These are phyloP conservation scores for Brasilioporus rufonigricans DNA, from an alignment of 768 basidiomycete species.

Conservation along the genomic window DNA sequence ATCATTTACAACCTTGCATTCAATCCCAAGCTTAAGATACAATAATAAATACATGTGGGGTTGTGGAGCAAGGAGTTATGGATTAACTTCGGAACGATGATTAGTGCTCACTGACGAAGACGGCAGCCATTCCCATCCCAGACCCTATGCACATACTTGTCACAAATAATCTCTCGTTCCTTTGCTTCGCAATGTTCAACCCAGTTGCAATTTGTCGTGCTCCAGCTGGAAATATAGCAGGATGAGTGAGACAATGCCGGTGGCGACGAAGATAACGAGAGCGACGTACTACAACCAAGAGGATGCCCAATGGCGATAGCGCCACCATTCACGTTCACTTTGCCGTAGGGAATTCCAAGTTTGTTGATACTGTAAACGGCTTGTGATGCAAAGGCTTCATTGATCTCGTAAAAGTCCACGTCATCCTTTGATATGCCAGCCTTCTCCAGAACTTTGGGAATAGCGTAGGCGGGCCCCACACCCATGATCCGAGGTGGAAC, in stretches of 20 bases:
- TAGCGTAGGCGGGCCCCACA: conserved; percentile 86
- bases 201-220: conserved; percentile 88
- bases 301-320: conserved; percentile 91
- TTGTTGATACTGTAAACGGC: conserved; percentile 72
- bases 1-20: too few species aligned
- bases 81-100: background rate
- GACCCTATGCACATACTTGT: conserved; percentile 91
- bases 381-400: conserved; percentile 87
- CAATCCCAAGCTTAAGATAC: background rate
- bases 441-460: conserved; percentile 69
- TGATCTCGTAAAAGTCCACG: conserved; percentile 90
- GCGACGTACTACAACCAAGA: conserved; percentile 73
- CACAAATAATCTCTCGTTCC: conserved; percentile 72
- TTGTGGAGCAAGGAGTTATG: background rate
- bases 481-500: conserved; percentile 91
- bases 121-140: conserved; percentile 89
- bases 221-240: conserved; percentile 49
- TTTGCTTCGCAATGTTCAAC: conserved; percentile 76
- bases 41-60: background rate
- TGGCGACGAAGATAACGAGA: conserved; percentile 5
- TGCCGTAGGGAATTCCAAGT: conserved; percentile 67
- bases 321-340: conserved; percentile 86
- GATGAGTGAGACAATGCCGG: conserved; percentile 2
- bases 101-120: conserved; percentile 83
- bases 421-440: conserved; percentile 65